A percentile compares a stretch with the other conserved stretches of the same genome.
Conservation (phyloP, 768 basidiomycete species). For the Tulasnella sp. region DNA sequence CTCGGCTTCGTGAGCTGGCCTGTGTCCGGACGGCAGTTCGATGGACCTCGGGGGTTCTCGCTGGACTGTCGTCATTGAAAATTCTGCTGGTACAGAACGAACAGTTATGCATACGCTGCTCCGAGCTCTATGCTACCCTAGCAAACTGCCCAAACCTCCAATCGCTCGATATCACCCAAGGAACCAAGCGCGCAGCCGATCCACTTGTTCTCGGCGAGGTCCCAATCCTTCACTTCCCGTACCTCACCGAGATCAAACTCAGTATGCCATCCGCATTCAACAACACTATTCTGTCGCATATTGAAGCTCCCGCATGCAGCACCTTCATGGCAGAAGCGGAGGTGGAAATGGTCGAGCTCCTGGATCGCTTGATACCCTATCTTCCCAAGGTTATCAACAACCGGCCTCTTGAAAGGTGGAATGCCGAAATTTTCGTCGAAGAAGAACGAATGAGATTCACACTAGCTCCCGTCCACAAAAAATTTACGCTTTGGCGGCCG, state of each 20-base stretch:
- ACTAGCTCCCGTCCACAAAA: too few relatives aligned
- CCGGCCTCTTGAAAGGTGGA: too few relatives aligned
- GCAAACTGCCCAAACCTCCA: not conserved
- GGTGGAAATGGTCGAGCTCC: not conserved
- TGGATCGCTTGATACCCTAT: not conserved
- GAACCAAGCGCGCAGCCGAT: not conserved
- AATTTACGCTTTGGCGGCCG: too few relatives aligned
- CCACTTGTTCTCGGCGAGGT: not conserved
- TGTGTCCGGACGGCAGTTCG: not conserved
- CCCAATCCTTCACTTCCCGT: not conserved
- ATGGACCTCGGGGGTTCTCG: not conserved
- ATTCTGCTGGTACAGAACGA: not conserved
- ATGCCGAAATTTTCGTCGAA: too few relatives aligned
- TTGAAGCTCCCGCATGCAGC: not conserved
- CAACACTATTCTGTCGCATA: not conserved
- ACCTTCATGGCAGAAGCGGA: not conserved
- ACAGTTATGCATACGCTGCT: not conserved
- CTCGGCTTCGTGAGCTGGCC: not conserved
- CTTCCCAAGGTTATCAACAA: not conserved
- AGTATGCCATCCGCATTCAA: not conserved
- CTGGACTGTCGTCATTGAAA: not conserved
- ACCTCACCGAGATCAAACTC: not conserved
- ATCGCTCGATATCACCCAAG: not conserved
- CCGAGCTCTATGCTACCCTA: not conserved
- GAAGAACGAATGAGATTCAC: too few relatives aligned